Percentiles rank a stretch among this genome's conserved stretches.
phyloP scores from a whole-genome alignment of 192 early-diverging fungal species.

The Thamnidium elegans region DNA sequence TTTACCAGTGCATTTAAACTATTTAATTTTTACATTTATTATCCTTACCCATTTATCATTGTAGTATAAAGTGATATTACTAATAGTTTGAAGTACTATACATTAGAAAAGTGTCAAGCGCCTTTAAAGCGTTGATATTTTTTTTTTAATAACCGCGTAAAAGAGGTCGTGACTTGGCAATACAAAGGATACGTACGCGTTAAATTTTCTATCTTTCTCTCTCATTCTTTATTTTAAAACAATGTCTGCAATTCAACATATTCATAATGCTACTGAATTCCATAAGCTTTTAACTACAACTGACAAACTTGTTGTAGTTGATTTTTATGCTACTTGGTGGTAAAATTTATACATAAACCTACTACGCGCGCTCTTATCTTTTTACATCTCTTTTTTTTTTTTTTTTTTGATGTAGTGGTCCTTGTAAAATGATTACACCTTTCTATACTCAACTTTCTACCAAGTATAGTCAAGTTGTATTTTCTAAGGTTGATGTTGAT shows the following conservation, averaged over 20 bases:
- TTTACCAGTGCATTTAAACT: no score
- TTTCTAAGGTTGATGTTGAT: constrained; percentile 44
- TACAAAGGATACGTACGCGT: no score
- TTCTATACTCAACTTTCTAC: constrained; percentile 46
- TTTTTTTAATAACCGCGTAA: no score
- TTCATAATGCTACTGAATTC: constrained; percentile 38
- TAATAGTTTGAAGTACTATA: no score
- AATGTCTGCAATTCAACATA: constrained; percentile 27
- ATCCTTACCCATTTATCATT: no score
- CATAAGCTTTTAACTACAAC: constrained; percentile 22
- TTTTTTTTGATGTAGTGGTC: constrained; percentile 36
- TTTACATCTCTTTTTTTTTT: not conserved
- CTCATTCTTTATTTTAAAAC: not conserved
- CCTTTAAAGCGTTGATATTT: no score
- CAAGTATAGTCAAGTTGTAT: constrained; percentile 46
- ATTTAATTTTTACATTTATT: no score
- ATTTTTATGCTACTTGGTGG: constrained; percentile 50
- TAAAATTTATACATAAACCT: constrained; percentile 1
- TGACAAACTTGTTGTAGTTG: constrained; percentile 47
- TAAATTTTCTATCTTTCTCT: not conserved
- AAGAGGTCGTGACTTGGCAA: no score
- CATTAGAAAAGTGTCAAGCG: no score
- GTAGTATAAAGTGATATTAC: no score
- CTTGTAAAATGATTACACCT: constrained; percentile 54
- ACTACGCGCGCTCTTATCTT: not conserved